Evolutionary conservation across 1,284 basidiomycete species (phyloP).

Genomic region (Xerocomus amazonicus): DNA sequence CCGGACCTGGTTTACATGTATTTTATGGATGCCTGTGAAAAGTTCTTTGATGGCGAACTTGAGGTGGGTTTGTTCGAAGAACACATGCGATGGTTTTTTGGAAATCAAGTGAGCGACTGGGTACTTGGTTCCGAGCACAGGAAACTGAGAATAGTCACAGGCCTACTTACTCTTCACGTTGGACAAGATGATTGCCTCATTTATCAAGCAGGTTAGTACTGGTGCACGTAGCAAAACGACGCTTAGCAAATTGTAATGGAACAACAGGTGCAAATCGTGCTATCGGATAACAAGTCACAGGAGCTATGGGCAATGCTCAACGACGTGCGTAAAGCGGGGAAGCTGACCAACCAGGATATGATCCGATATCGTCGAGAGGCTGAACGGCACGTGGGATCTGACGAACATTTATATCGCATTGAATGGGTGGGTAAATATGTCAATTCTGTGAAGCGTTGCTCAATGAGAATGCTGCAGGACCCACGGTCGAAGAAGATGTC

Average conservation of each 20-base stretch:
- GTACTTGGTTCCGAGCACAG: too few species aligned
- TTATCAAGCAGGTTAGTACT: conserved; percentile 76
- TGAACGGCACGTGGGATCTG: conserved; percentile 80
- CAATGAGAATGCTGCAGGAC: conserved; percentile 45
- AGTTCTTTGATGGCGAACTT: conserved; percentile 89
- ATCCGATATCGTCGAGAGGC: conserved; percentile 90
- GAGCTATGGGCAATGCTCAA: conserved; percentile 67
- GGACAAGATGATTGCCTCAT: conserved; percentile 84
- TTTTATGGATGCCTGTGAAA: conserved; percentile 88
- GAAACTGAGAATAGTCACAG: conserved; percentile 38
- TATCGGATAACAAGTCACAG: conserved; percentile 70
- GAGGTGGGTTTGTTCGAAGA: conserved; percentile 92
- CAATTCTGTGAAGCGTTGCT: conserved; percentile 13
- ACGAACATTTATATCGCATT: conserved; percentile 89
- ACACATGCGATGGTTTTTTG: conserved; percentile 95
- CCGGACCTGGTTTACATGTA: conserved; percentile 81
- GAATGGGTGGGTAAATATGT: conserved; percentile 68
- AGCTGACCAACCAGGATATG: conserved; percentile 68
- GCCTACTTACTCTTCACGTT: conserved; percentile 88
- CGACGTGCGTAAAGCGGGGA: conserved; percentile 48
- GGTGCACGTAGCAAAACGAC: background rate
- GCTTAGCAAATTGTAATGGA: conserved; percentile 16
- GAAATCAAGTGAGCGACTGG: conserved; percentile 70
- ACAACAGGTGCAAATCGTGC: conserved; percentile 77
- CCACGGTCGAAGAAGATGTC: conserved; percentile 59